Evolutionary conservation across 306 rosid species (phyloP), one percentile per base, ranked within the genome.

Genomic region (Arachis stenosperma): DNA sequence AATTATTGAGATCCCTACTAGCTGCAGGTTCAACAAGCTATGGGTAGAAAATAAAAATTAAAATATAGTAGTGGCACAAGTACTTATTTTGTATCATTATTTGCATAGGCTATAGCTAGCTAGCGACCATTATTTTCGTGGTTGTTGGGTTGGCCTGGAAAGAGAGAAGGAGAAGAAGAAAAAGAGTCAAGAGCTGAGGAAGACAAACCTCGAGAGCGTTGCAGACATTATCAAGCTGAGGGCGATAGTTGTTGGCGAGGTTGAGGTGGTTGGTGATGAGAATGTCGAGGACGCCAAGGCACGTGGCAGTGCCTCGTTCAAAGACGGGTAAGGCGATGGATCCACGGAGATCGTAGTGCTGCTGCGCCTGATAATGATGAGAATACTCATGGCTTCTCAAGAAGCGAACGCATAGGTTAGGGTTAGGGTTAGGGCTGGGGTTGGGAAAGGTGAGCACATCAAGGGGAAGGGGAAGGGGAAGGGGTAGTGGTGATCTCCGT

Each of bases 271-370:
- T 60, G 13, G 84, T 41, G 29, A 65, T 82, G 2, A 69, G 22
- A 73, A 89, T 63, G 68, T 86, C 88, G 6, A 85, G 62, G 22
- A 85, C 87, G 48, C 89, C 94, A 2, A 84, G 82, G 61, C 91
- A 86, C 14, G 85, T 74, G 1, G 71, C 77, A 3, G 52, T 81
- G 6, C 88, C 85, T 46, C 79, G 65, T 54, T 86, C 84, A 4
- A 89, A 84, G 0, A 86, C 82, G 0, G 94, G 94, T 56, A 89
- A 79, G 7, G 88, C 86, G 6, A 86, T 36, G 33, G 85, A 80
- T 22, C 88, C 89, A 1, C 79, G 65, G 0, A 67, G 76, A 47
- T 71, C 54, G 54, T 48, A 48, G 5, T 47, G 13, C 51, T 46
- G 13, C 51, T 46, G 51, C 13, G 51, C 51, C 51, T 9, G 51